Conservation (phyloP, 2,329 filamentous ascomycete genomes). For the Aspergillus flavus region DNA sequence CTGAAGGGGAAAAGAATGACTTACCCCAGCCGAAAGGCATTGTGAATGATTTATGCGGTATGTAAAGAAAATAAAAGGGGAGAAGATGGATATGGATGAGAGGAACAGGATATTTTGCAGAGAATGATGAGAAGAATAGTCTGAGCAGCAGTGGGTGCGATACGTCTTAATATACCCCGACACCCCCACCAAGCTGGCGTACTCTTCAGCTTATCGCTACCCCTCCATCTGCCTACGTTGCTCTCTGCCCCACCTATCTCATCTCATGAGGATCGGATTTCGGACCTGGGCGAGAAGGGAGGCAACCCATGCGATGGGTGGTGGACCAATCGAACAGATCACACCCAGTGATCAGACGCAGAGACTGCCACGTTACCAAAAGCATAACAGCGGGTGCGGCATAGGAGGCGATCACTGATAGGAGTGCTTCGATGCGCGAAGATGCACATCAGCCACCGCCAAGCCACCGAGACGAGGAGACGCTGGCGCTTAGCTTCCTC, state of each 20-base stretch:
- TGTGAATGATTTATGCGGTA: conserved; percentile 21
- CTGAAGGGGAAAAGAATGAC: conserved; percentile 12
- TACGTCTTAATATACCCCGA: conserved; percentile 5
- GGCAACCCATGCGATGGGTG: not conserved
- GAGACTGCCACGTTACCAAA: conserved; percentile 6
- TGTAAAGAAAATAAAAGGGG: not conserved
- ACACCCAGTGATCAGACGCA: conserved; percentile 1
- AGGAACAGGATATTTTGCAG: not conserved
- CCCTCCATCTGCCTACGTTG: conserved; percentile 2
- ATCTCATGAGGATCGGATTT: not conserved
- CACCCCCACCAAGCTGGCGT: conserved; percentile 3
- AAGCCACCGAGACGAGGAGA: not conserved
- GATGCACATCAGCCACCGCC: conserved; percentile 1
- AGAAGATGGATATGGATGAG: conserved; percentile 2
- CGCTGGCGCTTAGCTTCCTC: not conserved
- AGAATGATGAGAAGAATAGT: not conserved
- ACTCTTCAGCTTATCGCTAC: conserved; percentile 6
- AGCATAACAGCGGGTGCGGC: not conserved
- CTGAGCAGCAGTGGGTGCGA: not conserved
- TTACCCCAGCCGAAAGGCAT: conserved; percentile 42
- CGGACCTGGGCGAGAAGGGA: not conserved
- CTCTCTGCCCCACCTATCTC: conserved; percentile 4
- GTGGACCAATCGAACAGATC: conserved; percentile 3
- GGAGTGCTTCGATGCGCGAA: not conserved
- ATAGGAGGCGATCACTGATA: conserved; percentile 5